Percentiles rank a stretch among this genome's conserved stretches.
These are phyloP conservation scores for Prunus fruticosa DNA, from an alignment of 306 rosid species.

Conservation along the genomic window DNA sequence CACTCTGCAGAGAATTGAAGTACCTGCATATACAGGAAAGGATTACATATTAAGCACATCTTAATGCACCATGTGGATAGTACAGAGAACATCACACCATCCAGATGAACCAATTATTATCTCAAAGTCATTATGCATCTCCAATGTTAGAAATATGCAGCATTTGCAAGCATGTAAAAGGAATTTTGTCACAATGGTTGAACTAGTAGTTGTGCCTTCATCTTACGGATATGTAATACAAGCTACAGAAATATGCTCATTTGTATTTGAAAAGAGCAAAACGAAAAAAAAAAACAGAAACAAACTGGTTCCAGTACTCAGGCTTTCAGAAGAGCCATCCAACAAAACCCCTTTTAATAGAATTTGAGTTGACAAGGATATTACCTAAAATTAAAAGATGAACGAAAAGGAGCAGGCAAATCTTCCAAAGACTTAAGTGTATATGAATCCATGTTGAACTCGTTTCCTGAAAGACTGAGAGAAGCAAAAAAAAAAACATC, in stretches of 20 bases:
- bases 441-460: slow-evolving; percentile 60
- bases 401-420: slow-evolving; percentile 69
- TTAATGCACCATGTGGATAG: neutral
- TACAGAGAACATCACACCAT: neutral
- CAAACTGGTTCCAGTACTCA: neutral
- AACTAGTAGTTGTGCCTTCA: neutral
- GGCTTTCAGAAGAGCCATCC: slow-evolving; percentile 12
- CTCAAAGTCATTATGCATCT: neutral
- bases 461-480: slow-evolving; percentile 22
- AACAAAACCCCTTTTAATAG: slow-evolving; percentile 12
- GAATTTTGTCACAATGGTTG: neutral
- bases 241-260: neutral
- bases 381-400: slow-evolving; percentile 88
- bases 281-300: neutral
- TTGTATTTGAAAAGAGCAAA: too few relatives aligned
- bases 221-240: neutral
- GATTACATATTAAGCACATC: neutral
- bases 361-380: neutral
- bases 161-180: neutral
- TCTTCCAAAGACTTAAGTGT: slow-evolving; percentile 77
- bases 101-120: neutral
- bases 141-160: neutral
- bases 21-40: slow-evolving; percentile 46
- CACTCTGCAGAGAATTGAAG: slow-evolving; percentile 96
- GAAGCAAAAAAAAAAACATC: neutral